These are phyloP conservation scores for Pythium coloratum DNA, from an alignment of 352 stramenopile species.

Conservation along the genomic window DNA sequence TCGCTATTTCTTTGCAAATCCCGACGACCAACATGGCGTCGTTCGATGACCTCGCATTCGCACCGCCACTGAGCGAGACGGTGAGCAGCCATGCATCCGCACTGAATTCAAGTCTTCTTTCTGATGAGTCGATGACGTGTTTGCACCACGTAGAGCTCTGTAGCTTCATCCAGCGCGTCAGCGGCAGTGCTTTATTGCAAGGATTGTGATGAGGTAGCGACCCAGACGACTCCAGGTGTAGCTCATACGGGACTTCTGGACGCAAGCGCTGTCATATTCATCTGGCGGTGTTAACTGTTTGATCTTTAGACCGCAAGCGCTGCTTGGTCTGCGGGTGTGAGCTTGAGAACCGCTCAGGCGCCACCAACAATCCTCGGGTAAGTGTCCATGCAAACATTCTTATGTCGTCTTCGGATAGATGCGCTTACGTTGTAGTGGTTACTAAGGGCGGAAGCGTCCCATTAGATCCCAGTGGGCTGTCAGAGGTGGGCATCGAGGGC, in stretches of 20 bases:
- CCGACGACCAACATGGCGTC: slow-evolving; percentile 29
- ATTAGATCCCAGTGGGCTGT: background rate
- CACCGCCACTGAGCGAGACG: slow-evolving; percentile 15
- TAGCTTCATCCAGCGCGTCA: background rate
- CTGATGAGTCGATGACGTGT: background rate
- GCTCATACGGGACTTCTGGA: background rate
- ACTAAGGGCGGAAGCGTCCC: background rate
- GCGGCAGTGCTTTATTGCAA: slow-evolving; percentile 46
- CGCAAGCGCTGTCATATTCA: background rate
- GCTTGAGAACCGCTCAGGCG: slow-evolving; percentile 32
- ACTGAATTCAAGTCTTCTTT: background rate
- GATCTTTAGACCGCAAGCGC: slow-evolving; percentile 49
- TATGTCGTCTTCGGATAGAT: background rate
- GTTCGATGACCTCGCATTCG: slow-evolving; percentile 78
- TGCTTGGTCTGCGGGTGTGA: slow-evolving; percentile 70
- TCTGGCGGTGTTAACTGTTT: background rate
- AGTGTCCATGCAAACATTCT: background rate
- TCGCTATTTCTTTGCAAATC: background rate
- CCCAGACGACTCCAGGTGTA: slow-evolving; percentile 49
- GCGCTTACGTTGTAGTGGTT: background rate
- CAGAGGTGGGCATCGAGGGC: slow-evolving; percentile 12
- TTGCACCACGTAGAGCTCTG: background rate
- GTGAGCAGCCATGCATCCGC: background rate
- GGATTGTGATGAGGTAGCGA: slow-evolving; percentile 63
- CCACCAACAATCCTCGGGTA: slow-evolving; percentile 6